Base-by-base conservation (phyloP, 2,329 filamentous ascomycete species). In the Phyllosticta citriasiana region DNA sequence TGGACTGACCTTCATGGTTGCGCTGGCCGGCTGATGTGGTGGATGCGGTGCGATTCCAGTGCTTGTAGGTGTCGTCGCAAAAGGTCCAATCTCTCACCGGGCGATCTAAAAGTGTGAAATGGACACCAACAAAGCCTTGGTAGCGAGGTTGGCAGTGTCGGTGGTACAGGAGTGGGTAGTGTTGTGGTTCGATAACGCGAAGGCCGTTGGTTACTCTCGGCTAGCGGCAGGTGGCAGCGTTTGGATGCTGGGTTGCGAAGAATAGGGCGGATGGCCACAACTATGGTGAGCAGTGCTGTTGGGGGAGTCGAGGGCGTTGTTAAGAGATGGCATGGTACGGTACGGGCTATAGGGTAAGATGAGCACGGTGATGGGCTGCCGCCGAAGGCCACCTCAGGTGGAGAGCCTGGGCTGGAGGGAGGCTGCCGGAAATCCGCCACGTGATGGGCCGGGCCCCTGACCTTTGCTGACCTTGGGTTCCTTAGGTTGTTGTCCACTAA, bases 1-100 rank as follows among this genome's bases (percentile, higher is more conserved):
- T 33, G 52, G 55, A 67, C 72, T 26, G 64, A 75, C 73, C 70
- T 76, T 76, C 73, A 76, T 76, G 27, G 64, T 69, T 69, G 56
- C 58, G 47, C 40, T 7, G n/a, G 14, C 40, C 40, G 27, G 27
- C 4, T 47, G 40, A 47, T 47, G 40, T n/a, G n/a, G 14, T 16
- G 12, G 40, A n/a, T 47, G 40, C 5, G 16, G 40, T 47, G 40
- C 16, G 14, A 2, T n/a, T 47, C 16, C 7, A 16, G 40, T 47
- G 5, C 12, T 6, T 16, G 40, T n/a, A 3, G 3, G 14, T n/a
- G 40, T 2, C 19, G 40, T 47, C 14, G 40, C 40, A 47, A 5
- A 5, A 16, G 3, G 14, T 47, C 40, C 12, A n/a, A 47, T 2
- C 3, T 47, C 4, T 47, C 14, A 6, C 14, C 14, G 35, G 16